These are phyloP conservation scores for Megacollybia platyphylla DNA, from an alignment of 1,284 basidiomycete genomes.

Conservation along the genomic window DNA sequence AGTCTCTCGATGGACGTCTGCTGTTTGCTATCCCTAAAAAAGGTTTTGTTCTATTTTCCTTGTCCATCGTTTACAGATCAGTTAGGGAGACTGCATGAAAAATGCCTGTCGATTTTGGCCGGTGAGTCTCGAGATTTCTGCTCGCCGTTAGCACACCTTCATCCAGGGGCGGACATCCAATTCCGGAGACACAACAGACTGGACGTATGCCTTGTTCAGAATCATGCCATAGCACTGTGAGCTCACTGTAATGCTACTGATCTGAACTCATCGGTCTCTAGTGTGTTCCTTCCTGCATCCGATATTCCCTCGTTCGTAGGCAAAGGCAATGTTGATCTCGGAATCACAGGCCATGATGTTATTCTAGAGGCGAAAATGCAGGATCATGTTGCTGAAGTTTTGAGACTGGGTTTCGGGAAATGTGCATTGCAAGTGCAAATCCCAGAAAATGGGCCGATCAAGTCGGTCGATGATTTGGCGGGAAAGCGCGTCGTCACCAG, in stretches of 20 bases:
- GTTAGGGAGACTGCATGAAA: slow-evolving; percentile 82
- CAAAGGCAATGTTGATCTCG: slow-evolving; percentile 89
- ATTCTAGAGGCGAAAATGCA: slow-evolving; percentile 85
- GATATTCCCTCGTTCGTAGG: slow-evolving; percentile 99
- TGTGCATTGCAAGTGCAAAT: slow-evolving; percentile 94
- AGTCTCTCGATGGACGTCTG: slow-evolving; percentile 50
- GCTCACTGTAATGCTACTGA: slow-evolving; percentile 8
- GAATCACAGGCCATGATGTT: slow-evolving; percentile 95
- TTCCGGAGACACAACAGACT: slow-evolving; percentile 84
- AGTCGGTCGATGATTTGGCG: slow-evolving; percentile 68
- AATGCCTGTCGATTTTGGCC: slow-evolving; percentile 76
- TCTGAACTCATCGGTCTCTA: slow-evolving; percentile 16
- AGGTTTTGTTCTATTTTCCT: slow-evolving; percentile 34
- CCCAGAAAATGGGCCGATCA: slow-evolving; percentile 65
- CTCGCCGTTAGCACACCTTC: slow-evolving; percentile 1
- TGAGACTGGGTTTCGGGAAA: slow-evolving; percentile 88
- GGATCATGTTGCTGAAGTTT: slow-evolving; percentile 65
- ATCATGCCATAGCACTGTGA: slow-evolving; percentile 88
- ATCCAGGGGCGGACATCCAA: slow-evolving; percentile 86
- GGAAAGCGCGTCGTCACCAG: slow-evolving; percentile 92
- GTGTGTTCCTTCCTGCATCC: slow-evolving; percentile 92
- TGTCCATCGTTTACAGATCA: slow-evolving; percentile 4
- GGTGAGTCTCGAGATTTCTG: slow-evolving; percentile 32
- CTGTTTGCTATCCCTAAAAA: slow-evolving; percentile 98
- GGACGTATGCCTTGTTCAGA: slow-evolving; percentile 87